Percentiles rank a stretch among this genome's conserved stretches.
Evolutionary conservation across 768 basidiomycete species (phyloP).

Genomic region (Suillus clintonianus): DNA sequence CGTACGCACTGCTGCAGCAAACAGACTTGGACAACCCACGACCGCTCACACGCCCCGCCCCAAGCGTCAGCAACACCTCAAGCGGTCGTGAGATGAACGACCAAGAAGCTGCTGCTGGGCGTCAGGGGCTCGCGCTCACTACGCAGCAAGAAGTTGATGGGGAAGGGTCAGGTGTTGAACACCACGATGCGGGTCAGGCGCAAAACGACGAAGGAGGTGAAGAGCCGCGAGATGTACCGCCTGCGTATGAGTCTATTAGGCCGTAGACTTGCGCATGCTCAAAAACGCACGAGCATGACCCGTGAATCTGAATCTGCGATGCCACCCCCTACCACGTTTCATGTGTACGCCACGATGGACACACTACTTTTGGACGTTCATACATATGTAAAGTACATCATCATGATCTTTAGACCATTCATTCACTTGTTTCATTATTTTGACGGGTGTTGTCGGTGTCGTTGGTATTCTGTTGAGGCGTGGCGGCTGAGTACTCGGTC

Average conservation of each 20-base stretch:
- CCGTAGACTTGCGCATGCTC: background rate
- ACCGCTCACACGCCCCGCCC: constrained; percentile 18
- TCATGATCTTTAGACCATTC: no score
- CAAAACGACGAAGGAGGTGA: constrained; percentile 16
- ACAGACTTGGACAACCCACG: constrained; percentile 22
- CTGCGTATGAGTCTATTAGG: constrained; percentile 29
- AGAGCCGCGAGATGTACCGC: constrained; percentile 27
- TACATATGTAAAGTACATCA: no score
- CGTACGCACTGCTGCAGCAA: constrained; percentile 15
- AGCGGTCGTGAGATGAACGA: constrained; percentile 22
- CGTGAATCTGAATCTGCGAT: no score
- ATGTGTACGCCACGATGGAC: no score
- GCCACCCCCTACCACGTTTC: no score
- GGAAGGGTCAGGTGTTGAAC: constrained; percentile 18
- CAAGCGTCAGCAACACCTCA: constrained; percentile 15
- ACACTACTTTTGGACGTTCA: no score
- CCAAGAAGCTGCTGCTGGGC: constrained; percentile 19
- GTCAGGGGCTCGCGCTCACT: constrained; percentile 6
- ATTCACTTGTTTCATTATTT: no score
- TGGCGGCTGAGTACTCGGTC: no score
- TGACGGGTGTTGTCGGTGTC: no score
- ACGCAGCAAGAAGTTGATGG: constrained; percentile 6
- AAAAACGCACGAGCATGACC: no score
- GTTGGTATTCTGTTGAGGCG: no score
- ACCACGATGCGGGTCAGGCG: constrained; percentile 28